Evolutionary conservation across 1,284 basidiomycete genomes (phyloP).

Genomic region (Vanrija sp.): DNA sequence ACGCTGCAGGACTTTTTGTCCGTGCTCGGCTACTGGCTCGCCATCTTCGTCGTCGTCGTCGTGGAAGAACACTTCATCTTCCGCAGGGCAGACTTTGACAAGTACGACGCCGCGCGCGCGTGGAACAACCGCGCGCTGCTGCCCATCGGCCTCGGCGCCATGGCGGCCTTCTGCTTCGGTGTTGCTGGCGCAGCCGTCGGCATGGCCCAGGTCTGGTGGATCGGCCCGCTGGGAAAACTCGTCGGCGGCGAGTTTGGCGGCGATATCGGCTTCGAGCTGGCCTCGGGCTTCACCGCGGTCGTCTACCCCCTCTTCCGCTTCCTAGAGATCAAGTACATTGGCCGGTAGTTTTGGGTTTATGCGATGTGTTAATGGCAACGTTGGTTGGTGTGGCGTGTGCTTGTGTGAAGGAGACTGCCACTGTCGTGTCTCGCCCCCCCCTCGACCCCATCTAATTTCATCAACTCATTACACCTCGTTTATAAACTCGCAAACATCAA

Average conservation of each 20-base stretch:
- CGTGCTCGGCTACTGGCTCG: constrained; percentile 40
- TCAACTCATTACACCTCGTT: too few relatives aligned
- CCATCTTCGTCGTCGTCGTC: constrained; percentile 44
- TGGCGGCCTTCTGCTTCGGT: constrained; percentile 24
- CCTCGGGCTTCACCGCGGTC: constrained; percentile 33
- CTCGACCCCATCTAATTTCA: not conserved
- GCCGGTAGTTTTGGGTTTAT: constrained; percentile 4
- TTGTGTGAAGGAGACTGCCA: too few relatives aligned
- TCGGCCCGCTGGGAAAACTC: constrained; percentile 25
- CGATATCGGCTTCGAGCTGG: constrained; percentile 41
- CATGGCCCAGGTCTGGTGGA: constrained; percentile 43
- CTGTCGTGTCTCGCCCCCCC: too few relatives aligned
- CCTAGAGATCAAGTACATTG: constrained; percentile 28
- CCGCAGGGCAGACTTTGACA: constrained; percentile 36
- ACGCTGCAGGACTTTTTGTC: constrained; percentile 29
- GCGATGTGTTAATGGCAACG: not conserved
- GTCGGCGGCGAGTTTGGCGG: constrained; percentile 26
- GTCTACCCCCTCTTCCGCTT: constrained; percentile 37
- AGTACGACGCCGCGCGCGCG: constrained; percentile 34
- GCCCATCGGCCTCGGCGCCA: constrained; percentile 29
- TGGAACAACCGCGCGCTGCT: constrained; percentile 34
- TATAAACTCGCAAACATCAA: too few relatives aligned
- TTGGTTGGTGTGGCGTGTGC: not conserved
- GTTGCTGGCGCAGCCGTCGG: constrained; percentile 36
- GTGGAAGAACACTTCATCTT: constrained; percentile 48